Conservation (phyloP, 129 eudicot genomes). For the Silybum marianum region DNA sequence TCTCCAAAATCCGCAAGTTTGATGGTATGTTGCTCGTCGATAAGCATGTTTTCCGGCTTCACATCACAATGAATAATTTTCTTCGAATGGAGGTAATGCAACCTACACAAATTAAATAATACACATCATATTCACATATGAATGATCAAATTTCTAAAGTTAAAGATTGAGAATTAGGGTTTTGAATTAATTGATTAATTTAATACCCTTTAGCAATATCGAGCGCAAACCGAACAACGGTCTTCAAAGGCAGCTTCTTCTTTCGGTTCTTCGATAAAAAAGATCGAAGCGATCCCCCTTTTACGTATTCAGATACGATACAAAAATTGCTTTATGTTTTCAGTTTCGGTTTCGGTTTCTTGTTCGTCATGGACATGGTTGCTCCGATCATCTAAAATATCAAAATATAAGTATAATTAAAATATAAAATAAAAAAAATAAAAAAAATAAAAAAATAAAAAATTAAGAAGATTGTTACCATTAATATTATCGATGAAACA, state of each 20-base stretch:
- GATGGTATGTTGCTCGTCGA: neutral
- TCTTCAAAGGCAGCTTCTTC: neutral
- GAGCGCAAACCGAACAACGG: neutral
- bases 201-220: neutral
- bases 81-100: neutral
- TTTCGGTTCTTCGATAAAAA: neutral
- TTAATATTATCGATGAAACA: no score
- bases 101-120: neutral
- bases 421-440: no score
- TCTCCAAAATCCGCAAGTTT: neutral
- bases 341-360: neutral
- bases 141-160: no score
- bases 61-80: neutral
- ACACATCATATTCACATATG: neutral
- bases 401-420: no score
- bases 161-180: no score
- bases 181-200: no score
- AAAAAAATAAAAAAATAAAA: no score
- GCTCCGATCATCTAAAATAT: neutral
- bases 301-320: neutral
- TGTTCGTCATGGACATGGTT: neutral
- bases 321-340: neutral
- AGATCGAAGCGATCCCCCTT: neutral
- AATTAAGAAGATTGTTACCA: no score
- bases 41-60: neutral